These are phyloP conservation scores for Xylariomycetidae sp. DNA, from an alignment of 2,329 filamentous ascomycete genomes.

Conservation along the genomic window DNA sequence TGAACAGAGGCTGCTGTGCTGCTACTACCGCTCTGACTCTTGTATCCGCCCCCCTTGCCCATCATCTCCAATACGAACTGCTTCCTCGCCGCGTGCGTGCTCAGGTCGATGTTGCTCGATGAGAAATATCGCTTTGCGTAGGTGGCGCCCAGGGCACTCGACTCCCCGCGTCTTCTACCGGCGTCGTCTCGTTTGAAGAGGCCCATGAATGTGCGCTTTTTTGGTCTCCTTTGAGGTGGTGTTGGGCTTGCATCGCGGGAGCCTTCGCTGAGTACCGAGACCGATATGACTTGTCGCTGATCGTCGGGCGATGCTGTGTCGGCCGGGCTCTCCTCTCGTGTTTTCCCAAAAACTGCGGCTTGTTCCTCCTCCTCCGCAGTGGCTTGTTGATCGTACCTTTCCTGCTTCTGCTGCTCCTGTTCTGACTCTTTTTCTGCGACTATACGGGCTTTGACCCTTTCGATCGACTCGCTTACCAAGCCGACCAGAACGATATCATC, in stretches of 20 bases:
- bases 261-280: conserved; percentile 6
- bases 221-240: conserved; percentile 10
- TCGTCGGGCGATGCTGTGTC: not conserved
- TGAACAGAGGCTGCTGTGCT: conserved; percentile 7
- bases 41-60: conserved; percentile 11
- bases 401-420: conserved; percentile 13
- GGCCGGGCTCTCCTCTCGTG: not conserved
- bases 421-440: conserved; percentile 24
- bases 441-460: conserved; percentile 35
- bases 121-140: conserved; percentile 10
- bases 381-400: not conserved
- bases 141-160: conserved; percentile 28
- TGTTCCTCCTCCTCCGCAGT: not conserved
- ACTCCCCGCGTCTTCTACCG: conserved; percentile 34
- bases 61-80: conserved; percentile 13
- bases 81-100: conserved; percentile 15
- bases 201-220: conserved; percentile 29
- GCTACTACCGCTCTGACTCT: conserved; percentile 10
- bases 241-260: conserved; percentile 1
- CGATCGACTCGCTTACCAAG: conserved; percentile 39
- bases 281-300: not conserved
- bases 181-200: conserved; percentile 31
- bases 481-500: conserved; percentile 34
- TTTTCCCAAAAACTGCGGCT: not conserved
- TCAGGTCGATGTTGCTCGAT: conserved; percentile 8